Base-by-base conservation (phyloP, 164 flowering plant species). In the Santalum album region DNA sequence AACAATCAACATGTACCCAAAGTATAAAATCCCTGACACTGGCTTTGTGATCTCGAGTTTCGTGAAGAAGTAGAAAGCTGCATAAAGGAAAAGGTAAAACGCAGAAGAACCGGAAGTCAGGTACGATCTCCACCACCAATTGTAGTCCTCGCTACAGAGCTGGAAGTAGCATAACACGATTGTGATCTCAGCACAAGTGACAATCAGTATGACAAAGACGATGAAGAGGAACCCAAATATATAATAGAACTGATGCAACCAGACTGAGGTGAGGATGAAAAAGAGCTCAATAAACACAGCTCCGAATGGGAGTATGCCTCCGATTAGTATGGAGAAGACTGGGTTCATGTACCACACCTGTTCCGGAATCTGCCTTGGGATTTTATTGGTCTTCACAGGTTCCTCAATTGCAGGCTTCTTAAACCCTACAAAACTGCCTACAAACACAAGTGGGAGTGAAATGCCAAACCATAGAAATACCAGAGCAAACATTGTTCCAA, bases 51-150 rank as follows among this genome's bases (percentile, higher is more conserved):
- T 87, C 53, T 90, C 86, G 20, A 87, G 95, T 77, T 85, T 85
- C 6, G 89, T 83, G 72, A 83, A 82, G 83, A 90, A 90, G 75
- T 83, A 87, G 69, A 85, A 85, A 12, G 86, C 69, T 6, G 94
- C 87, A 60, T 87, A 87, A 40, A 87, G 83, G 75, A 90, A 87
- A 24, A 90, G 81, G 63, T 87, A 87, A 26, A 90, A 70, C 1
- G 90, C 97, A 1, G 97, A 90, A 29, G 92, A 90, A 18, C 97
- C 97, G 1, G 97, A 79, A 15, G 97, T 86, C 55, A 90, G 56
- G 52, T 87, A 90, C 0, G 96, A 85, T 39, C 95, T 83, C 98
- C 98, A 90, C 98, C 98, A 90, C 98, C 98, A 90, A 0, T 63
- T 67, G 64, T 90, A 90, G 60, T 90, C 96, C 72, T 90, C 98